phyloP scores from a whole-genome alignment of 225 moss, liverwort and hornwort genomes.

The Pleurozium schreberi region DNA sequence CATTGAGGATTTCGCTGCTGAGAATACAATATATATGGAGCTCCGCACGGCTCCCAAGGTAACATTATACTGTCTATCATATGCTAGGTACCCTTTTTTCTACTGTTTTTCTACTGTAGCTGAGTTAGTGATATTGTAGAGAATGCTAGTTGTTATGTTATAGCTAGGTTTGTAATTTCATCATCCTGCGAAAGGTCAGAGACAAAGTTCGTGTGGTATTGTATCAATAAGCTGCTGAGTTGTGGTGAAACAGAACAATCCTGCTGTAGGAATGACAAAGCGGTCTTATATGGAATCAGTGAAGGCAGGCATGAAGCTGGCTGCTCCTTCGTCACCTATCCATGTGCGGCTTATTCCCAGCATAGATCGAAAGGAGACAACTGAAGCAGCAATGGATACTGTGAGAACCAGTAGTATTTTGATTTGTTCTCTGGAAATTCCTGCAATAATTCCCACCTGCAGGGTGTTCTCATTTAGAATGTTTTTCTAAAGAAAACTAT shows the following conservation, averaged over 20 bases:
- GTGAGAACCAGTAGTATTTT: slow-evolving; percentile 17
- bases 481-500: background rate
- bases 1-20: slow-evolving; percentile 77
- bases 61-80: background rate
- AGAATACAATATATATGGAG: slow-evolving; percentile 77
- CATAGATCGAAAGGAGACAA: slow-evolving; percentile 79
- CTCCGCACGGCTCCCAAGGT: slow-evolving; percentile 88
- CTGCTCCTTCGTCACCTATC: slow-evolving; percentile 11
- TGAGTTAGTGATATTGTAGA: background rate
- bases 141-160: background rate
- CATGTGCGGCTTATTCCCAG: slow-evolving; percentile 66
- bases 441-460: background rate
- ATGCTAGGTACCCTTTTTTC: background rate
- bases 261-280: slow-evolving; percentile 64
- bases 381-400: slow-evolving; percentile 71
- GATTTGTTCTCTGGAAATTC: background rate
- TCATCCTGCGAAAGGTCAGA: background rate
- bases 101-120: background rate
- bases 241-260: slow-evolving; percentile 47
- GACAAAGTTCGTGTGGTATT: background rate
- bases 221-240: background rate
- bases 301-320: slow-evolving; percentile 55
- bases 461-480: background rate
- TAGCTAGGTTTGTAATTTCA: background rate
- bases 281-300: slow-evolving; percentile 87